Percentiles rank a stretch among this genome's conserved stretches.
phyloP scores from a whole-genome alignment of 495 filamentous ascomycete species.

The Monascus purpureus region DNA sequence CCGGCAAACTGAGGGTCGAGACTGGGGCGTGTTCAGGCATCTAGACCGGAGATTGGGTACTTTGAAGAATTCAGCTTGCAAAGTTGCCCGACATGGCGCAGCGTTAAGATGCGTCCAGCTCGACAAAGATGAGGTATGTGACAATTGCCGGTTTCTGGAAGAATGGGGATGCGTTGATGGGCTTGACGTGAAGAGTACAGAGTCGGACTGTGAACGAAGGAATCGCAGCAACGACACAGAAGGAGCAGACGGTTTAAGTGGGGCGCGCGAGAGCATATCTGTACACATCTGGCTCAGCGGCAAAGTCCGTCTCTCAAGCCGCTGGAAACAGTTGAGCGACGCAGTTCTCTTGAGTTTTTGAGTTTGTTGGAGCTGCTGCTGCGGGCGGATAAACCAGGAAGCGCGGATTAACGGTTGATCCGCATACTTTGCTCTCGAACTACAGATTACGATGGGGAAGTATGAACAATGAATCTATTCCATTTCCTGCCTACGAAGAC shows the following conservation, averaged over 20 bases:
- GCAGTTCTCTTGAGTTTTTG: too few relatives aligned
- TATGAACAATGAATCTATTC: background rate
- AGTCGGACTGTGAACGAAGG: constrained; percentile 45
- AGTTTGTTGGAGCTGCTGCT: too few relatives aligned
- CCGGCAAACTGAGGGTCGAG: constrained; percentile 2
- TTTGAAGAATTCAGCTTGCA: constrained; percentile 4
- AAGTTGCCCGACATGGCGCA: constrained; percentile 4
- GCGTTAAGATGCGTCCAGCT: constrained; percentile 10
- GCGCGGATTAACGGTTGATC: too few relatives aligned
- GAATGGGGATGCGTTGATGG: constrained; percentile 16
- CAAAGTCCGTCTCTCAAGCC: background rate
- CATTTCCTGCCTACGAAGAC: too few relatives aligned
- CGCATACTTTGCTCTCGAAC: too few relatives aligned
- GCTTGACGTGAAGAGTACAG: constrained; percentile 33
- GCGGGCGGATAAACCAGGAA: too few relatives aligned
- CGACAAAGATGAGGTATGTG: constrained; percentile 1
- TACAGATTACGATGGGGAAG: background rate
- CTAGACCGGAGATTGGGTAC: constrained; percentile 1
- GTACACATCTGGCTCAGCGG: background rate
- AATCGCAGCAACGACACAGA: constrained; percentile 48
- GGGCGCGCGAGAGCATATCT: constrained; percentile 27
- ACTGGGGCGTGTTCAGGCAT: constrained; percentile 4
- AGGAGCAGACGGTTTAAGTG: constrained; percentile 31
- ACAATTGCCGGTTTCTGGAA: constrained; percentile 1
- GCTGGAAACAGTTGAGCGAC: too few relatives aligned